Conservation (phyloP, 176 grass and related monocot species). For the Lolium rigidum region DNA sequence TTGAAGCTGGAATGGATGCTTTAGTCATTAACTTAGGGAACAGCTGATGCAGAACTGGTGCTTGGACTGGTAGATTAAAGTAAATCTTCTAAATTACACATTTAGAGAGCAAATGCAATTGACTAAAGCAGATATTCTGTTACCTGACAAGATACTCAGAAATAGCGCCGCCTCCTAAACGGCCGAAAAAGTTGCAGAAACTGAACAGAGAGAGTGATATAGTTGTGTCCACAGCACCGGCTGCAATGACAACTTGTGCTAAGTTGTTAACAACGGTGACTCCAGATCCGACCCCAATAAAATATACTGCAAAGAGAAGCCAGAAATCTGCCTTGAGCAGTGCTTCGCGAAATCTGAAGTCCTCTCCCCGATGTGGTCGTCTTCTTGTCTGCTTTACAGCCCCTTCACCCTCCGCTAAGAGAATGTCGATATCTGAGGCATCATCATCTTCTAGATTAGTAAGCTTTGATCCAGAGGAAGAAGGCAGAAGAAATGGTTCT, state of each 20-base stretch:
- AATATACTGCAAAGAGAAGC: conserved; percentile 84
- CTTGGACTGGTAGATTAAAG: neutral
- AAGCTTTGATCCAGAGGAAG: conserved; percentile 59
- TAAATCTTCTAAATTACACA: neutral
- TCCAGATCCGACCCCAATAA: conserved; percentile 84
- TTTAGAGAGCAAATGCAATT: neutral
- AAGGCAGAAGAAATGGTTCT: conserved; percentile 63
- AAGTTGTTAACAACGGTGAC: conserved; percentile 94
- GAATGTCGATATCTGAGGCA: conserved; percentile 71
- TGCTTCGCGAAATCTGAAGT: conserved; percentile 90
- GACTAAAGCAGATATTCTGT: conserved; percentile 16
- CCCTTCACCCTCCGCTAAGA: conserved; percentile 88
- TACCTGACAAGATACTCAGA: conserved; percentile 93
- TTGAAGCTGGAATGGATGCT: neutral
- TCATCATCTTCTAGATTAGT: conserved; percentile 59
- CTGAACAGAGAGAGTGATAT: conserved; percentile 85
- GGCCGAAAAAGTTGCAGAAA: conserved; percentile 94
- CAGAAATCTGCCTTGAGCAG: conserved; percentile 95
- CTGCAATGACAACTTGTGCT: conserved; percentile 88
- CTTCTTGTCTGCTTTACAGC: conserved; percentile 82
- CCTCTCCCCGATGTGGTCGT: conserved; percentile 82
- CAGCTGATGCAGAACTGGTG: neutral
- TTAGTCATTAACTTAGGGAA: neutral
- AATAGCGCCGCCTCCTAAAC: conserved; percentile 72
- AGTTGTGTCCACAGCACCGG: conserved; percentile 74